These are phyloP conservation scores for Heterococcus sp. DNA, from an alignment of 108 stramenopile genomes.

Conservation along the genomic window DNA sequence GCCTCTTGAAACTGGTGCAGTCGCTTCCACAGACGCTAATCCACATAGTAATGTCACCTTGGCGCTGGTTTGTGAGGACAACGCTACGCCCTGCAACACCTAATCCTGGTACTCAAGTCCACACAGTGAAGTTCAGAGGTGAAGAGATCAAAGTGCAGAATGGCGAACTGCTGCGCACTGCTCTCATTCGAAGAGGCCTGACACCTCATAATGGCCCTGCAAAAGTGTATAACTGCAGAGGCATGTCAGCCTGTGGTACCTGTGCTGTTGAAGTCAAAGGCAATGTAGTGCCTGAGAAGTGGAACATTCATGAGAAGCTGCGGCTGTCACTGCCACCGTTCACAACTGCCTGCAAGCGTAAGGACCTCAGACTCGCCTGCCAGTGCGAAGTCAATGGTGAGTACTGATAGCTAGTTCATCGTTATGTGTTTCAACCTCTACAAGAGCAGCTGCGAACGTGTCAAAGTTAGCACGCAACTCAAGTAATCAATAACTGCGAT, in stretches of 20 bases:
- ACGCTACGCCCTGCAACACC: no score
- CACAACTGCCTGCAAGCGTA: neutral
- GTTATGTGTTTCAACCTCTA: no score
- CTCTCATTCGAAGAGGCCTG: neutral
- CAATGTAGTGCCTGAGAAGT: neutral
- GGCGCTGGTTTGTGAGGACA: no score
- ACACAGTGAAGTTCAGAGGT: no score
- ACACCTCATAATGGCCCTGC: neutral
- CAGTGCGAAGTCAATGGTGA: neutral
- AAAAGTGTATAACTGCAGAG: neutral
- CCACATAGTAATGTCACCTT: no score
- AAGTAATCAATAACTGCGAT: no score
- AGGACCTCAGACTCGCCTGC: neutral
- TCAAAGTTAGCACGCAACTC: no score
- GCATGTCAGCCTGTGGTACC: neutral
- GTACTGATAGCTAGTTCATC: no score
- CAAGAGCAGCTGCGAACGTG: no score
- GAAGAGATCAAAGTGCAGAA: neutral
- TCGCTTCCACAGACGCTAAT: no score
- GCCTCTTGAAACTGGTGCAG: no score
- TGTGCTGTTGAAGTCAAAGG: neutral
- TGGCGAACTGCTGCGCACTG: neutral
- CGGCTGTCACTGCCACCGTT: neutral
- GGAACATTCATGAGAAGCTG: neutral
- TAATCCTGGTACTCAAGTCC: no score